Evolutionary conservation across 2,329 filamentous ascomycete genomes (phyloP).

Genomic region (Epicoccum nigrum): DNA sequence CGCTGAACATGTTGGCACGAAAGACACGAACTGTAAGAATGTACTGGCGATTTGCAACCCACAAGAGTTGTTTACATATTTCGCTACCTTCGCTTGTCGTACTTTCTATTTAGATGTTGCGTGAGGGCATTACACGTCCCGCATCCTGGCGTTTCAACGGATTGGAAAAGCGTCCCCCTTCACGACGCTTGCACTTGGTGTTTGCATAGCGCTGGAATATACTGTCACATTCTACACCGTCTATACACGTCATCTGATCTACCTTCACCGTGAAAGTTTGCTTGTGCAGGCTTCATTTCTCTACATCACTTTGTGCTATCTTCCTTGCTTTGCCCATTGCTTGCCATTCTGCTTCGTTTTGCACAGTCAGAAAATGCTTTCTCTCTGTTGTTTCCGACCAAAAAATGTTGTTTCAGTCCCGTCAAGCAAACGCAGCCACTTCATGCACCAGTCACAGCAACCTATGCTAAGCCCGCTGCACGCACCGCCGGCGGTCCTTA

Average conservation of each 20-base stretch:
- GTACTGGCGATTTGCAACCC: slow-evolving; percentile 11
- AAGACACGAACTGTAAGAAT: slow-evolving; percentile 15
- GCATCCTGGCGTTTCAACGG: slow-evolving; percentile 13
- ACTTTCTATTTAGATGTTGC: slow-evolving; percentile 8
- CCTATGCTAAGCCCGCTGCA: neutral
- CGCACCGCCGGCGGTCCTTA: neutral
- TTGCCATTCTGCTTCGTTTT: neutral
- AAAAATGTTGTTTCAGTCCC: neutral
- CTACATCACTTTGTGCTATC: too few relatives aligned
- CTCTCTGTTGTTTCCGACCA: neutral
- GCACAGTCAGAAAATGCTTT: neutral
- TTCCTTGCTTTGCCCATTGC: neutral
- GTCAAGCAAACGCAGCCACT: neutral
- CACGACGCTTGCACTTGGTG: slow-evolving; percentile 14
- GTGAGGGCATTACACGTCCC: slow-evolving; percentile 7
- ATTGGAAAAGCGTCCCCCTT: slow-evolving; percentile 14
- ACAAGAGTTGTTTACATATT: slow-evolving; percentile 5
- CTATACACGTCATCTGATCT: neutral
- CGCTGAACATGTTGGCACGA: slow-evolving; percentile 22
- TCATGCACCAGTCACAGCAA: neutral
- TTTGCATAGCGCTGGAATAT: slow-evolving; percentile 21
- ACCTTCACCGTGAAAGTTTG: slow-evolving; percentile 3
- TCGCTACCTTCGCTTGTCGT: slow-evolving; percentile 4
- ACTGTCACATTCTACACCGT: slow-evolving; percentile 11
- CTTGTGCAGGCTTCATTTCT: neutral